These are phyloP conservation scores for Tylopilus sp. DNA, from an alignment of 768 basidiomycete species.

Conservation along the genomic window DNA sequence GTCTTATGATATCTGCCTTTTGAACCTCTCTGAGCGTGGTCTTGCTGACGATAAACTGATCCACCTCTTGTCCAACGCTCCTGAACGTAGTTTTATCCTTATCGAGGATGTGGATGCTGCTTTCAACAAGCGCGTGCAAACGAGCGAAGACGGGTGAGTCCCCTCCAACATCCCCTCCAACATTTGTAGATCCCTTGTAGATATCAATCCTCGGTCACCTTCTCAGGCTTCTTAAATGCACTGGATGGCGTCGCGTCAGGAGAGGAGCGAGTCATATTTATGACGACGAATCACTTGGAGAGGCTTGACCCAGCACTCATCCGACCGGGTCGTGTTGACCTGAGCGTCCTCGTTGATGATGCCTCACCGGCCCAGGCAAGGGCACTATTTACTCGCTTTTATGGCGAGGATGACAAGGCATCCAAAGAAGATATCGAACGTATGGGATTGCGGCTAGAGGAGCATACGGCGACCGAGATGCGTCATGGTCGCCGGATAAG, in stretches of 20 bases:
- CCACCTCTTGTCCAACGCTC: slow-evolving; percentile 88
- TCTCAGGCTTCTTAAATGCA: slow-evolving; percentile 96
- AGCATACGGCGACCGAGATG: slow-evolving; percentile 53
- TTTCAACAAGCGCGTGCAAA: slow-evolving; percentile 90
- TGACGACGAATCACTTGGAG: slow-evolving; percentile 97
- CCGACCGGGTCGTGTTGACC: slow-evolving; percentile 92
- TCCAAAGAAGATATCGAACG: slow-evolving; percentile 36
- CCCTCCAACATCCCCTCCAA: not conserved
- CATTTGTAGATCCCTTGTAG: slow-evolving; percentile 38
- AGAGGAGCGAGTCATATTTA: slow-evolving; percentile 96
- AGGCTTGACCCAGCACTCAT: slow-evolving; percentile 91
- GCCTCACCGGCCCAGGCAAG: slow-evolving; percentile 79
- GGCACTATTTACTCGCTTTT: slow-evolving; percentile 80
- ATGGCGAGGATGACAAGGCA: slow-evolving; percentile 47
- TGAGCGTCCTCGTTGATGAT: slow-evolving; percentile 80
- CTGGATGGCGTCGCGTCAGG: slow-evolving; percentile 97
- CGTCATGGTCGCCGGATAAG: slow-evolving; percentile 61
- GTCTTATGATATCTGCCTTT: slow-evolving; percentile 91
- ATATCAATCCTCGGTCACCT: slow-evolving; percentile 93
- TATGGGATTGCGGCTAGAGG: slow-evolving; percentile 52
- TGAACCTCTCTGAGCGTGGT: slow-evolving; percentile 95
- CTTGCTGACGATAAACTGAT: slow-evolving; percentile 96
- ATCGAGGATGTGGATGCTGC: slow-evolving; percentile 98
- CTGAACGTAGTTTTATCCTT: slow-evolving; percentile 89
- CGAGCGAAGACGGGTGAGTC: slow-evolving; percentile 85